A percentile compares a stretch with the other conserved stretches of the same genome.
phyloP scores from a whole-genome alignment of 2,329 filamentous ascomycete species.

The Paecilomyces dactylethromorphus region DNA sequence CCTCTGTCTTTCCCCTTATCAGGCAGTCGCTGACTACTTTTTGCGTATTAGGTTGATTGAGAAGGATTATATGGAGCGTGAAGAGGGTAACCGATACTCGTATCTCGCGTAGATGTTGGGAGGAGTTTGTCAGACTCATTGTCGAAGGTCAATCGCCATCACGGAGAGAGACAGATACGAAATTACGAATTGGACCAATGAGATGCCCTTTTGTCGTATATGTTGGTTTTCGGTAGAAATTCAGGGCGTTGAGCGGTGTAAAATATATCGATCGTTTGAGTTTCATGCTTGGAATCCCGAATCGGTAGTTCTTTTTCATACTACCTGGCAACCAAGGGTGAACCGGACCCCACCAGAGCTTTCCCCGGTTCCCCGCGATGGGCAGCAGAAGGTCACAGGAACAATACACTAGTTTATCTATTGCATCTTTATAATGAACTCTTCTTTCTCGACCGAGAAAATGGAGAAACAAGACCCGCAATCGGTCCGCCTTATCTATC shows the following conservation, averaged over 20 bases:
- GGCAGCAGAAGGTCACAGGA: not conserved
- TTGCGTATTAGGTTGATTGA: slow-evolving; percentile 65
- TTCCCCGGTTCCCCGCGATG: not conserved
- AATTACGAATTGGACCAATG: not conserved
- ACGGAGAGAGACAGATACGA: not conserved
- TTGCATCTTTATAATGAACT: not conserved
- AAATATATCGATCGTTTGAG: not conserved
- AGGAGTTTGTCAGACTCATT: not conserved
- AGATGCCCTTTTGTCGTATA: not conserved
- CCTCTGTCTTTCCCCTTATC: not conserved
- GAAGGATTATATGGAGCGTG: slow-evolving; percentile 85
- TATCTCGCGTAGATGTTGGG: slow-evolving; percentile 55
- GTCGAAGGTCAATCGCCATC: not conserved
- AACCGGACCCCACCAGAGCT: not conserved
- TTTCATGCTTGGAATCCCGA: not conserved
- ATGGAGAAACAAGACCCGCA: not conserved
- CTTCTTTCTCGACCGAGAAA: not conserved
- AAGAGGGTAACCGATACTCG: slow-evolving; percentile 60
- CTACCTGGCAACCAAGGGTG: not conserved
- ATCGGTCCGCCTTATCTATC: not conserved
- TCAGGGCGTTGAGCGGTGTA: not conserved
- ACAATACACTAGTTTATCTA: too few species aligned
- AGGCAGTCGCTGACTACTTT: slow-evolving; percentile 18
- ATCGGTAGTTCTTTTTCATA: not conserved
- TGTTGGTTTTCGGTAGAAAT: not conserved